These are phyloP conservation scores for Pythium rhizo-oryzae DNA, from an alignment of 352 stramenopile species.

Conservation along the genomic window DNA sequence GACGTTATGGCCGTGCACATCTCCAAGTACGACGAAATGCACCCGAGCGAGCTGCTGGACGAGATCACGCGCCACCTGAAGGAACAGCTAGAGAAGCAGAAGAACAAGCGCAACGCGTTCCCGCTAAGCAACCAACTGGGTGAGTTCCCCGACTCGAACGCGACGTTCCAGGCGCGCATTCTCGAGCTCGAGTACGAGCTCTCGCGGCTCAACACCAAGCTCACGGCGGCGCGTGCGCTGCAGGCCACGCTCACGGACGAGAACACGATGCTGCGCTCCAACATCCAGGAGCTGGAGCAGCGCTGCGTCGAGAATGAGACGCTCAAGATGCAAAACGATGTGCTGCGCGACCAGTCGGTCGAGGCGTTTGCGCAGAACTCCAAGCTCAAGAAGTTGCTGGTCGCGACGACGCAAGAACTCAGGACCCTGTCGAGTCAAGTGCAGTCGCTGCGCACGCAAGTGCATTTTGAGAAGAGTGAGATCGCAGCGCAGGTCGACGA, in stretches of 20 bases:
- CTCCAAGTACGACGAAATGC: constrained; percentile 66
- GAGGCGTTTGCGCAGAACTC: constrained; percentile 42
- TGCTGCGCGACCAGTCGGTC: constrained; percentile 60
- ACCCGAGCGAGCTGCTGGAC: constrained; percentile 51
- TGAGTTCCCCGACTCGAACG: constrained; percentile 34
- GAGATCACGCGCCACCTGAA: constrained; percentile 62
- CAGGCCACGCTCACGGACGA: constrained; percentile 77
- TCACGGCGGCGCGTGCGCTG: constrained; percentile 50
- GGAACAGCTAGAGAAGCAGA: constrained; percentile 43
- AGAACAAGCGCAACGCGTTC: constrained; percentile 32
- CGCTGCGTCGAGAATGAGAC: constrained; percentile 52
- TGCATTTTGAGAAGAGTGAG: constrained; percentile 41
- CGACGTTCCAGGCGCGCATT: constrained; percentile 59
- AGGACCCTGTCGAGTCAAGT: constrained; percentile 43
- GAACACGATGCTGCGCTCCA: constrained; percentile 57
- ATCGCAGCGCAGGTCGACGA: constrained; percentile 40
- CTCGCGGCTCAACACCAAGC: constrained; percentile 67
- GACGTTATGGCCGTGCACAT: constrained; percentile 77
- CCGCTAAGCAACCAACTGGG: constrained; percentile 28
- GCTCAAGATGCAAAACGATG: constrained; percentile 59
- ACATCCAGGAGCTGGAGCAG: constrained; percentile 52
- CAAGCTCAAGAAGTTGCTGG: constrained; percentile 46
- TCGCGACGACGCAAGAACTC: constrained; percentile 35
- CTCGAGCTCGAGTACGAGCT: constrained; percentile 76
- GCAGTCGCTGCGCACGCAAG: constrained; percentile 40